Percentiles rank a stretch among this genome's conserved stretches.
phyloP scores from a whole-genome alignment of 768 basidiomycete genomes.

The Tulasnella sp. region DNA sequence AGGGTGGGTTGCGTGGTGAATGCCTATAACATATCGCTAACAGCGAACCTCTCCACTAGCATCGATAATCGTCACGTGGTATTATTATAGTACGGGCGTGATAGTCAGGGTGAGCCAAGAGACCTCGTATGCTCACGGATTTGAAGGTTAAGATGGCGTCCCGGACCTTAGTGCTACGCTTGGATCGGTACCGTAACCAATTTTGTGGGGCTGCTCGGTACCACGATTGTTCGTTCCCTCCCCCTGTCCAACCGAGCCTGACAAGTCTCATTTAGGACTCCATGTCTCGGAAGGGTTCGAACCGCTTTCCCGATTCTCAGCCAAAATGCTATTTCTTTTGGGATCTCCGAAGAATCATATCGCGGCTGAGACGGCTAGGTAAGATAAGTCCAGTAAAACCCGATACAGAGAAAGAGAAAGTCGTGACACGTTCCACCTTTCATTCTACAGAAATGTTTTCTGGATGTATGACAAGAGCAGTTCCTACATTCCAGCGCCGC shows the following conservation, averaged over 20 bases:
- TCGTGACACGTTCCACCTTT: background rate
- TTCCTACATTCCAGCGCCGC: background rate
- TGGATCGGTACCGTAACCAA: background rate
- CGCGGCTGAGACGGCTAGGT: background rate
- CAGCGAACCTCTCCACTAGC: background rate
- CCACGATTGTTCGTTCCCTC: background rate
- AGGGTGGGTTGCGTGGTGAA: background rate
- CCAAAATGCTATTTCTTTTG: background rate
- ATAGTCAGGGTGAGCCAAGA: background rate
- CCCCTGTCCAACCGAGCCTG: background rate
- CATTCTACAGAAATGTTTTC: slow-evolving; percentile 6
- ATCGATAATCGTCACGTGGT: background rate
- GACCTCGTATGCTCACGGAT: background rate
- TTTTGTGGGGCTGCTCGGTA: background rate
- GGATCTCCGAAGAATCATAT: background rate
- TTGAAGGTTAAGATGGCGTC: background rate
- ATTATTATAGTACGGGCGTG: background rate
- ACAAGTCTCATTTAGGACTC: background rate
- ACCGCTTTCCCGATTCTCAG: slow-evolving; percentile 4
- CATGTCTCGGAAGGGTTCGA: background rate
- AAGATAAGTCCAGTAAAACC: background rate
- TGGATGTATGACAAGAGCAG: background rate
- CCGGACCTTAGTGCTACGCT: background rate
- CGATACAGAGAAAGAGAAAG: background rate
- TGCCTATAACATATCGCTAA: background rate